A percentile compares a stretch with the other conserved stretches of the same genome.
These are phyloP conservation scores for Candida ficus DNA, from an alignment of 805 yeast genomes.

Conservation along the genomic window DNA sequence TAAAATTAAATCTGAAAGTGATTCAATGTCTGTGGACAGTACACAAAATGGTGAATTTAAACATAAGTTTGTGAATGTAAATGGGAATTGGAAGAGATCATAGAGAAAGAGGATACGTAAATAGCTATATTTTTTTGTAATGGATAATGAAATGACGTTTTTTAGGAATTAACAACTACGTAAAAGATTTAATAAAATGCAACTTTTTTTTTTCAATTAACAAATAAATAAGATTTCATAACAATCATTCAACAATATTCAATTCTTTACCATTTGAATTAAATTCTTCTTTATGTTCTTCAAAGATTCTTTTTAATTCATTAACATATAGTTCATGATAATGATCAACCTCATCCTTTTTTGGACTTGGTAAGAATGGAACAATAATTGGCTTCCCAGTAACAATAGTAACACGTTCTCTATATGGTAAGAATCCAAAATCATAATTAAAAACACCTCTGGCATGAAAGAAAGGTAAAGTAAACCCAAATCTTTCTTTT, in stretches of 20 bases:
- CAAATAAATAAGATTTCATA: not conserved
- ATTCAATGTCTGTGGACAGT: not conserved
- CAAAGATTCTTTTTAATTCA: slow-evolving; percentile 57
- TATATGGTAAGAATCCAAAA: slow-evolving; percentile 83
- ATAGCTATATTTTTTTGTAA: too few species aligned
- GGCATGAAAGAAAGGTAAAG: slow-evolving; percentile 87
- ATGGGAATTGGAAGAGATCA: slow-evolving; percentile 18
- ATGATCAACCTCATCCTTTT: slow-evolving; percentile 49
- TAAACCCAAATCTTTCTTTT: slow-evolving; percentile 70
- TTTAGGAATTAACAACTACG: too few species aligned
- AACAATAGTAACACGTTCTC: slow-evolving; percentile 75
- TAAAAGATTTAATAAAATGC: not conserved
- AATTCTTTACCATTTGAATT: slow-evolving; percentile 16
- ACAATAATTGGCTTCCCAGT: slow-evolving; percentile 63
- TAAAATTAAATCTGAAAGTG: not conserved
- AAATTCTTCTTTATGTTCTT: slow-evolving; percentile 56
- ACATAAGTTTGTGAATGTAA: slow-evolving; percentile 14
- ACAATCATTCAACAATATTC: slow-evolving; percentile 18
- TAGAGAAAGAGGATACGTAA: too few species aligned
- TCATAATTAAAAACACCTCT: slow-evolving; percentile 90
- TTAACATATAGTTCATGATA: slow-evolving; percentile 70
- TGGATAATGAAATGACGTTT: too few species aligned
- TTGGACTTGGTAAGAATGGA: slow-evolving; percentile 42
- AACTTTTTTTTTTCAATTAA: not conserved
- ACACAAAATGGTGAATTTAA: slow-evolving; percentile 9